These are phyloP conservation scores for Annulohypoxylon bovei DNA, from an alignment of 495 filamentous ascomycete species.

Conservation along the genomic window DNA sequence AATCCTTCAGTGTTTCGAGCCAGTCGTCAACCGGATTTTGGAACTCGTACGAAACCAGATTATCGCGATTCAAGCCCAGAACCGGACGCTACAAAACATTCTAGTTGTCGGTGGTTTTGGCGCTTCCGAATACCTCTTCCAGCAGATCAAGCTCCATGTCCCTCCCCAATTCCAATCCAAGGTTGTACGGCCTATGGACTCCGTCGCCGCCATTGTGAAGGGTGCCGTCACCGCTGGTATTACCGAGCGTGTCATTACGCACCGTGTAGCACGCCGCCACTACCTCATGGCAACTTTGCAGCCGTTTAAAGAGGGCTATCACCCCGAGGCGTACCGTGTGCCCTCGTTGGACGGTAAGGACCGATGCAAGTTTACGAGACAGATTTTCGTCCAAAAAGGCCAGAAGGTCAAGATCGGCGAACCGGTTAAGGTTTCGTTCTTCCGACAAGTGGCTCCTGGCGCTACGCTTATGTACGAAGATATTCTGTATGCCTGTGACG, in stretches of 20 bases:
- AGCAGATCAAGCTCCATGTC: conserved; percentile 83
- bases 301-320: conserved; percentile 98
- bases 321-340: conserved; percentile 97
- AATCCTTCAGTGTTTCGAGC: conserved; percentile 81
- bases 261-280: conserved; percentile 96
- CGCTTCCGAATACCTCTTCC: conserved; percentile 81
- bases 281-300: conserved; percentile 99
- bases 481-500: conserved; percentile 96
- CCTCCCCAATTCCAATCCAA: conserved; percentile 83
- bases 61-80: conserved; percentile 80
- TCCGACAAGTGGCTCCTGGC: conserved; percentile 96
- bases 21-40: conserved; percentile 75
- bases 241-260: conserved; percentile 94
- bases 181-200: conserved; percentile 81
- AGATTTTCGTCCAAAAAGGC: conserved; percentile 99
- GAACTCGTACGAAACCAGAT: conserved; percentile 81
- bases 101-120: conserved; percentile 79
- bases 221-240: conserved; percentile 88
- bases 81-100: conserved; percentile 76
- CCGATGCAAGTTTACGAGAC: conserved; percentile 97
- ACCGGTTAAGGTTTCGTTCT: conserved; percentile 98
- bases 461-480: conserved; percentile 99
- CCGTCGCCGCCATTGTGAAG: conserved; percentile 80
- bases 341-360: conserved; percentile 97
- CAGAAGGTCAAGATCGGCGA: conserved; percentile 99